Conservation (phyloP, 148 eudicot species). For the Dianthus caryophyllus region DNA sequence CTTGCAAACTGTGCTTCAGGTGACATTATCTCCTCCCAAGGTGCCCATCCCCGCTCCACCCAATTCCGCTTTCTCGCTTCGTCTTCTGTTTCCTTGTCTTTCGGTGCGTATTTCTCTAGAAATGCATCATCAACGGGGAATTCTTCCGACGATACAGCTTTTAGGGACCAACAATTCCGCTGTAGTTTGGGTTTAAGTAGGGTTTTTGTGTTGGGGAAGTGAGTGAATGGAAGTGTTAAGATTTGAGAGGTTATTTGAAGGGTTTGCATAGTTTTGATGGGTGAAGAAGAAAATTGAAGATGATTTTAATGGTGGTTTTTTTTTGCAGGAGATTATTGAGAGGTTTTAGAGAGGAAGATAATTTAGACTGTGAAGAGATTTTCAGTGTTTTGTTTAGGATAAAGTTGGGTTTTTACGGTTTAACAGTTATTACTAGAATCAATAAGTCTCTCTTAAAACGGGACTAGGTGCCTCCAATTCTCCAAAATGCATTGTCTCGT, state of each 20-base stretch:
- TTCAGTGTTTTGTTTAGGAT: background rate
- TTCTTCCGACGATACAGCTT: slow-evolving; percentile 56
- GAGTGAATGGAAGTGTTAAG: slow-evolving; percentile 20
- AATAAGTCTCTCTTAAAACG: no score
- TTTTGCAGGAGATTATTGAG: no score
- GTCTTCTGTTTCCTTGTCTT: slow-evolving; percentile 60
- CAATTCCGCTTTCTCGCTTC: slow-evolving; percentile 84
- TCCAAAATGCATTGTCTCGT: no score
- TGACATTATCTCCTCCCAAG: slow-evolving; percentile 89
- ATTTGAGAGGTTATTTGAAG: slow-evolving; percentile 41
- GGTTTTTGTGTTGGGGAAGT: slow-evolving; percentile 30
- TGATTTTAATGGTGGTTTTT: background rate
- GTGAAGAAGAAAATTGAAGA: background rate
- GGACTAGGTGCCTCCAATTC: no score
- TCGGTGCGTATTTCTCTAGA: slow-evolving; percentile 58
- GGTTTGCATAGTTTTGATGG: slow-evolving; percentile 40
- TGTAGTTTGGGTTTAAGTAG: slow-evolving; percentile 41
- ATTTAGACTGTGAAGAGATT: no score
- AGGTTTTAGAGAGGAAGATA: no score
- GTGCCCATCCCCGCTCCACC: slow-evolving; percentile 94
- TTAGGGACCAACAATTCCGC: no score
- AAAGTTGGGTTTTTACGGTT: background rate
- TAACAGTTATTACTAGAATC: no score
- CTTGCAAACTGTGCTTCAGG: slow-evolving; percentile 87
- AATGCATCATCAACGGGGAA: slow-evolving; percentile 81